These are phyloP conservation scores for Suillus americanus DNA, from an alignment of 768 basidiomycete genomes.

Conservation along the genomic window DNA sequence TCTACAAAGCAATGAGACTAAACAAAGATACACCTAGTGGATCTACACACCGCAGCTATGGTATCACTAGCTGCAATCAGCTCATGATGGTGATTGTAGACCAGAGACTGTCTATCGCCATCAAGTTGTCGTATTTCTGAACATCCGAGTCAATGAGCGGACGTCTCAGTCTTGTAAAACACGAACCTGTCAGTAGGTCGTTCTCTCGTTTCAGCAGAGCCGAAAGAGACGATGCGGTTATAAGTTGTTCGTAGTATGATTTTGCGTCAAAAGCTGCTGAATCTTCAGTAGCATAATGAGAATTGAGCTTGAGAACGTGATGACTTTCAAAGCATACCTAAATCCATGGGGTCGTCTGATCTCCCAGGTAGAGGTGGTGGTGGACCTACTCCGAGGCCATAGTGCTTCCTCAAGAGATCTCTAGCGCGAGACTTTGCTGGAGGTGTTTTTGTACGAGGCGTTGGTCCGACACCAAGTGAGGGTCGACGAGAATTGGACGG, in stretches of 20 bases:
- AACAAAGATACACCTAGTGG: not conserved
- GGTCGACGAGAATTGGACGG: conserved; percentile 15
- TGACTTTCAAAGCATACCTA: conserved; percentile 46
- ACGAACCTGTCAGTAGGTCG: conserved; percentile 68
- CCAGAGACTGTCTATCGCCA: conserved; percentile 84
- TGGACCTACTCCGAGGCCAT: conserved; percentile 77
- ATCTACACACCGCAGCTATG: conserved; percentile 68
- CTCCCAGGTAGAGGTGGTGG: conserved; percentile 61
- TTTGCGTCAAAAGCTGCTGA: conserved; percentile 81
- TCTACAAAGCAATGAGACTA: conserved; percentile 43
- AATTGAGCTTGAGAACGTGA: not conserved
- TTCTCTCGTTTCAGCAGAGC: conserved; percentile 78
- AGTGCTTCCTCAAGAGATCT: conserved; percentile 82
- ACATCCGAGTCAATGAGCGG: not conserved
- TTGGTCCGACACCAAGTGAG: conserved; percentile 18
- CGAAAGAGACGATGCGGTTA: conserved; percentile 76
- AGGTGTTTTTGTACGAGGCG: conserved; percentile 25
- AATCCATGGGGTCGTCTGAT: conserved; percentile 75
- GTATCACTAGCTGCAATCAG: conserved; percentile 93
- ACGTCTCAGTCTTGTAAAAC: not conserved
- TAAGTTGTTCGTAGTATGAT: conserved; percentile 82
- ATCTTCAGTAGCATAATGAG: conserved; percentile 43
- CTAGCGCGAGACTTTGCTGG: conserved; percentile 59
- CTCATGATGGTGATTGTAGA: conserved; percentile 95
- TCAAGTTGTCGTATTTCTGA: conserved; percentile 87